phyloP scores from a whole-genome alignment of 164 flowering plant species.

The Dillenia suffruticosa region DNA sequence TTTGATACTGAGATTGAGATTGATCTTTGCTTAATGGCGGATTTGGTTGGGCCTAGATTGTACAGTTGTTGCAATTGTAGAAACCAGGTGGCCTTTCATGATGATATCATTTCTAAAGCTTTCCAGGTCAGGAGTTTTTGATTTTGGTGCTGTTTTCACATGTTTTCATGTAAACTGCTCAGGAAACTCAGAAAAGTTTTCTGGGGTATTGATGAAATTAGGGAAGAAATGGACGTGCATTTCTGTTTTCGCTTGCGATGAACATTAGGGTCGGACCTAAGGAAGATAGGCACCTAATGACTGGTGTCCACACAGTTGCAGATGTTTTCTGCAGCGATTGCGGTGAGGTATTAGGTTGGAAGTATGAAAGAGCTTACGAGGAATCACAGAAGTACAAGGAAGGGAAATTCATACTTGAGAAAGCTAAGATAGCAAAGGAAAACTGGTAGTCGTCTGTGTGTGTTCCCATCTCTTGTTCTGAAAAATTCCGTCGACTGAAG shows the following conservation, averaged over 20 bases:
- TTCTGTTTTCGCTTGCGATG: conserved; percentile 55
- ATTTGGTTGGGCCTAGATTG: conserved; percentile 44
- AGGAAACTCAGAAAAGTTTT: background rate
- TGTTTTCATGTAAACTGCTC: background rate
- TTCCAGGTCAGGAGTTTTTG: conserved; percentile 42
- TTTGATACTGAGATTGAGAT: too few relatives aligned
- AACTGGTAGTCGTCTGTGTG: conserved; percentile 27
- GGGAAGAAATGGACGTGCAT: conserved; percentile 55
- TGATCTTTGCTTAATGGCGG: conserved; percentile 30
- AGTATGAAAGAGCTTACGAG: conserved; percentile 52
- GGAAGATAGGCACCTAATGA: conserved; percentile 49
- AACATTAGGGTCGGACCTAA: conserved; percentile 45
- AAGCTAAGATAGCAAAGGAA: conserved; percentile 45
- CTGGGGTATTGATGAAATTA: conserved; percentile 7
- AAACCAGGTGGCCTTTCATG: conserved; percentile 66
- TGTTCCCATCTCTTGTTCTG: too few relatives aligned
- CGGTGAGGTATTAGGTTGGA: conserved; percentile 57
- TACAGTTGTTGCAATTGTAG: conserved; percentile 69
- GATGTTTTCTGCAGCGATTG: conserved; percentile 51
- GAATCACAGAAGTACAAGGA: conserved; percentile 62
- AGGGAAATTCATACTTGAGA: conserved; percentile 59
- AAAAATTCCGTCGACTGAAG: too few relatives aligned
- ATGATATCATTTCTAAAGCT: conserved; percentile 60
- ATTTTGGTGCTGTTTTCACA: background rate
- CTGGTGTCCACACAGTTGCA: conserved; percentile 59